Percentiles rank a stretch among this genome's conserved stretches.
These are phyloP conservation scores for Komagataella pseudopastoris DNA, from an alignment of 805 yeast genomes.

Conservation along the genomic window DNA sequence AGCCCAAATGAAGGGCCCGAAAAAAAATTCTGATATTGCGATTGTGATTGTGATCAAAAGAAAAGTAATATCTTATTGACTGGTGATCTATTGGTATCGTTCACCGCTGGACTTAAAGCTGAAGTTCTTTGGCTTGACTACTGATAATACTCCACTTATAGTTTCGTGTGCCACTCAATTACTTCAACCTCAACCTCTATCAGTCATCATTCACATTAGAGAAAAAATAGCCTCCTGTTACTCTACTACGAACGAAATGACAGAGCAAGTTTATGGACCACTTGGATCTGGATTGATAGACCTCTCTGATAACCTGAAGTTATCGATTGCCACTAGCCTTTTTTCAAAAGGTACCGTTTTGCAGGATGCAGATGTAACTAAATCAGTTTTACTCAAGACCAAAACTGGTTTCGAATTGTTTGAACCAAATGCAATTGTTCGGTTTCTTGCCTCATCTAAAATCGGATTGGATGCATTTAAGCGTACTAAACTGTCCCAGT, in stretches of 20 bases:
- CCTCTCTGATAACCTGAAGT: background rate
- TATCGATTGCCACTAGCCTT: background rate
- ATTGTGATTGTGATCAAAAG: no score
- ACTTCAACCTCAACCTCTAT: no score
- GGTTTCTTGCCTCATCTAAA: constrained; percentile 30
- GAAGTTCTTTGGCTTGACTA: no score
- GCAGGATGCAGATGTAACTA: constrained; percentile 1
- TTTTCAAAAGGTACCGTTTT: background rate
- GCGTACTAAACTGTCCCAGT: constrained; percentile 17
- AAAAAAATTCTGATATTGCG: background rate
- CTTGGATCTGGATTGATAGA: background rate
- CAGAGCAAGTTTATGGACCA: background rate
- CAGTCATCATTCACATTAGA: no score
- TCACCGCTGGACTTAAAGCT: no score
- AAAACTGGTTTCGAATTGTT: constrained; percentile 33
- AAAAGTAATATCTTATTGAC: no score
- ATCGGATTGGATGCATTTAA: constrained; percentile 15
- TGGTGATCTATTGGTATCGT: no score
- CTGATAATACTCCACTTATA: background rate
- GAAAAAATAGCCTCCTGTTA: background rate
- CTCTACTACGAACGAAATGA: background rate
- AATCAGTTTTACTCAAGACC: constrained; percentile 2
- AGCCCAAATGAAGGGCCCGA: background rate
- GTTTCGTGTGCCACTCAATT: background rate
- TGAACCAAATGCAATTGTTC: constrained; percentile 61